Percentiles rank a stretch among this genome's conserved stretches.
phyloP scores from a whole-genome alignment of 257 asterid genomes.

The Ajuga chamaepitys region DNA sequence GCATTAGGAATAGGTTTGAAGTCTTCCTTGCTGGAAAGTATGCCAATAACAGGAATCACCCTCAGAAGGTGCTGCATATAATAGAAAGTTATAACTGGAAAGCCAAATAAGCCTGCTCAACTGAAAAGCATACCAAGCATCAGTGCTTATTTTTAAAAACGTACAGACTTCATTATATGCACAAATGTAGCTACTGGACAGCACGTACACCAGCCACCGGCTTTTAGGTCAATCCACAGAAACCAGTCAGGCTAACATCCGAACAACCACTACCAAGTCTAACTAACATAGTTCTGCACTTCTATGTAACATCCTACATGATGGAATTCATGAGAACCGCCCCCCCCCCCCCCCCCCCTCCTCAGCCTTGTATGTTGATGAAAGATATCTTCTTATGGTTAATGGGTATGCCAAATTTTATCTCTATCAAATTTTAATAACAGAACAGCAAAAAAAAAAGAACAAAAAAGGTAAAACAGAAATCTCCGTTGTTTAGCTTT shows the following conservation, averaged over 20 bases:
- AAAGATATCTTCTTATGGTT: too few species aligned
- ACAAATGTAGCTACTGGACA: not conserved
- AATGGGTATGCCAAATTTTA: too few species aligned
- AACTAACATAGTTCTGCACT: too few species aligned
- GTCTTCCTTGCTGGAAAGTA: constrained; percentile 61
- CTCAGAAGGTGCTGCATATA: constrained; percentile 77
- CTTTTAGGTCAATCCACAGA: not conserved
- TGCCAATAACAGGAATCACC: constrained; percentile 93
- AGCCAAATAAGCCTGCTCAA: not conserved
- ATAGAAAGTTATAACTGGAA: not conserved
- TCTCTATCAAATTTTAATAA: too few species aligned
- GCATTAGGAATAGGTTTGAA: constrained; percentile 60
- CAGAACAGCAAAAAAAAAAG: not conserved
- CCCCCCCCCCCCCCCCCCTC: too few species aligned
- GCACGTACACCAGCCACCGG: not conserved
- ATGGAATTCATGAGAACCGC: not conserved
- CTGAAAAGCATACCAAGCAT: not conserved
- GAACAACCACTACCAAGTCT: too few species aligned
- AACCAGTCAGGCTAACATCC: not conserved
- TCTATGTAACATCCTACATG: not conserved
- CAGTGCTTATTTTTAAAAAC: not conserved
- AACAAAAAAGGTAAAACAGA: not conserved
- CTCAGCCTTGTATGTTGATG: too few species aligned
- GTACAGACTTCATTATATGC: not conserved
- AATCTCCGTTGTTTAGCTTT: not conserved